These are phyloP conservation scores for Backusella luteola DNA, from an alignment of 192 early-diverging fungal species.

Conservation along the genomic window DNA sequence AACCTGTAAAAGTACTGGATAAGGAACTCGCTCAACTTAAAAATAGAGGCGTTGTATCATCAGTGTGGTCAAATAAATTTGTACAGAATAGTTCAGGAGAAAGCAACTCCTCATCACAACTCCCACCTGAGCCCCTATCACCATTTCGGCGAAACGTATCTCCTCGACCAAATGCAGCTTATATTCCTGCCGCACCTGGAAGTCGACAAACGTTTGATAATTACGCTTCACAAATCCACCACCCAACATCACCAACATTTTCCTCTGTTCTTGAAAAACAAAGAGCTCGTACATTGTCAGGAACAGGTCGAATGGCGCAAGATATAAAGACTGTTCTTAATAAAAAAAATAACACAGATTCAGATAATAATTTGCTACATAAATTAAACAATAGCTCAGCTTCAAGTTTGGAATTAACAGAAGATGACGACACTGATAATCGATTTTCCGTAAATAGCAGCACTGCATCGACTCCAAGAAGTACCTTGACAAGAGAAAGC, in stretches of 20 bases:
- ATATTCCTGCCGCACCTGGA: neutral
- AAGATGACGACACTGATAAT: neutral
- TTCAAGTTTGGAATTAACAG: slow-evolving; percentile 4
- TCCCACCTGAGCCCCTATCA: slow-evolving; percentile 7
- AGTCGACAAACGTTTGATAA: slow-evolving; percentile 5
- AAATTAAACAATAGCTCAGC: neutral
- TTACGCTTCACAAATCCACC: neutral
- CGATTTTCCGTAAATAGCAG: neutral
- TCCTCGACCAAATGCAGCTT: neutral
- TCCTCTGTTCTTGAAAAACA: neutral
- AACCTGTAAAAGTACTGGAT: slow-evolving; percentile 1
- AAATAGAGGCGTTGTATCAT: slow-evolving; percentile 13
- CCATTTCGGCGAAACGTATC: neutral
- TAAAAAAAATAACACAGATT: neutral
- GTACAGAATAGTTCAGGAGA: slow-evolving; percentile 3
- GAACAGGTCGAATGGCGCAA: neutral
- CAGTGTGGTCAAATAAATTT: slow-evolving; percentile 21
- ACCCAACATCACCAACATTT: neutral
- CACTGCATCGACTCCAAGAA: neutral
- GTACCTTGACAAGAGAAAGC: neutral
- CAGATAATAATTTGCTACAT: neutral
- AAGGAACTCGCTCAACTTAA: slow-evolving; percentile 13
- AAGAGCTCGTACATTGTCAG: neutral
- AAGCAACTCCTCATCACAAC: slow-evolving; percentile 1
- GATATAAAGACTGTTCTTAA: slow-evolving; percentile 1